Conservation (phyloP, 306 rosid genomes). For the Rubus idaeus region DNA sequence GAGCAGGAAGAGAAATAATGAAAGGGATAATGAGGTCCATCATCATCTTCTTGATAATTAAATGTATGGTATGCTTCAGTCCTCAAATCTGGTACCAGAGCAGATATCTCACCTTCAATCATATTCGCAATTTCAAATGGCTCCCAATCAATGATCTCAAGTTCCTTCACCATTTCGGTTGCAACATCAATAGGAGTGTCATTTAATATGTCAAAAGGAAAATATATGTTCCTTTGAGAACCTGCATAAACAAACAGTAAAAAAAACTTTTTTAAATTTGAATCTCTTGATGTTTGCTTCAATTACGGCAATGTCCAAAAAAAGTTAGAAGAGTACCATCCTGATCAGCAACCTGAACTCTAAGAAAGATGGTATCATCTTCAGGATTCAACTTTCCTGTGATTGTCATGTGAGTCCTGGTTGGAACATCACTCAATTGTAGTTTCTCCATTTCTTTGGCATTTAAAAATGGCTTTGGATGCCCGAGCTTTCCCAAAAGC, state of each 20-base stretch:
- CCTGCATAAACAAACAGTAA: constrained; percentile 45
- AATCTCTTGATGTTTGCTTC: constrained; percentile 5
- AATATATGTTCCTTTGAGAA: constrained; percentile 65
- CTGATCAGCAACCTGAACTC: constrained; percentile 66
- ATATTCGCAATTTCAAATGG: constrained; percentile 79
- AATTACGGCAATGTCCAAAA: background rate
- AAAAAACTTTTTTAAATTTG: constrained; percentile 19
- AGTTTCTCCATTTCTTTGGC: constrained; percentile 59
- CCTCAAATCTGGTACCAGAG: constrained; percentile 59
- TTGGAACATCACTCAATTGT: constrained; percentile 31
- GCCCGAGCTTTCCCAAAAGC: constrained; percentile 31
- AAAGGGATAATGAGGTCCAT: constrained; percentile 40
- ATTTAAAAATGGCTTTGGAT: constrained; percentile 66
- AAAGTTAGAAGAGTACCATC: constrained; percentile 48
- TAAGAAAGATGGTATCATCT: constrained; percentile 68
- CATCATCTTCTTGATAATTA: constrained; percentile 48
- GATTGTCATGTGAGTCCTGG: constrained; percentile 71
- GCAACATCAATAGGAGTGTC: constrained; percentile 86
- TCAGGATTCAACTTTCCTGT: constrained; percentile 85
- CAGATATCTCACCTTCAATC: constrained; percentile 77
- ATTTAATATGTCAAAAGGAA: constrained; percentile 67
- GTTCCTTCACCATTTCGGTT: constrained; percentile 86
- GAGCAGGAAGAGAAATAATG: constrained; percentile 53
- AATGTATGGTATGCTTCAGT: constrained; percentile 37
- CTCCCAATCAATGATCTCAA: constrained; percentile 79